These are phyloP conservation scores for Teratosphaeria viscida DNA, from an alignment of 2,329 filamentous ascomycete genomes.

Conservation along the genomic window DNA sequence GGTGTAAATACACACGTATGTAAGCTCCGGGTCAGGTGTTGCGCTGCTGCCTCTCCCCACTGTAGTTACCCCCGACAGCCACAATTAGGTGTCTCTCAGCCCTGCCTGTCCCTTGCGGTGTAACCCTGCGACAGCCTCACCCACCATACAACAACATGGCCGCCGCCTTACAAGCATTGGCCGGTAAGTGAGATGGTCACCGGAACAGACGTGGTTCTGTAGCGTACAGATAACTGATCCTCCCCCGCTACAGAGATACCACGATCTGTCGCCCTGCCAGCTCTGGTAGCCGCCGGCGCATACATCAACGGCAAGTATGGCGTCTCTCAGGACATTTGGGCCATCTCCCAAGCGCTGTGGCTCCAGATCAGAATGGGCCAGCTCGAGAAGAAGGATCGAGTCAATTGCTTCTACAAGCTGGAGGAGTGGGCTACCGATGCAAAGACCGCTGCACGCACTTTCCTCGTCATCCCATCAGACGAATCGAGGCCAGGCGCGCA, in stretches of 20 bases:
- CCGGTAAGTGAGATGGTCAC: neutral
- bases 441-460: conserved; percentile 25
- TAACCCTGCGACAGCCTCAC: neutral
- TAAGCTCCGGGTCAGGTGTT: neutral
- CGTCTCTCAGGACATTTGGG: conserved; percentile 58
- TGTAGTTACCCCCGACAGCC: neutral
- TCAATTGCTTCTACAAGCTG: conserved; percentile 66
- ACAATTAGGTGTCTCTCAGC: neutral
- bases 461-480: conserved; percentile 22
- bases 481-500: conserved; percentile 11
- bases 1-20: neutral
- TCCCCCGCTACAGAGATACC: conserved; percentile 3
- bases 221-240: neutral
- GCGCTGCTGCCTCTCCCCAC: neutral
- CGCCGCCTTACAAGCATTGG: neutral
- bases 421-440: conserved; percentile 55
- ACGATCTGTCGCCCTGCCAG: conserved; percentile 27
- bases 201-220: neutral
- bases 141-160: neutral
- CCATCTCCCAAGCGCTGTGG: conserved; percentile 42
- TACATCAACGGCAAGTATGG: conserved; percentile 66
- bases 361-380: conserved; percentile 23
- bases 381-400: conserved; percentile 39
- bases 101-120: neutral
- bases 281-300: conserved; percentile 54